phyloP scores from a whole-genome alignment of 2,329 filamentous ascomycete genomes.

The Pyricularia sp. region DNA sequence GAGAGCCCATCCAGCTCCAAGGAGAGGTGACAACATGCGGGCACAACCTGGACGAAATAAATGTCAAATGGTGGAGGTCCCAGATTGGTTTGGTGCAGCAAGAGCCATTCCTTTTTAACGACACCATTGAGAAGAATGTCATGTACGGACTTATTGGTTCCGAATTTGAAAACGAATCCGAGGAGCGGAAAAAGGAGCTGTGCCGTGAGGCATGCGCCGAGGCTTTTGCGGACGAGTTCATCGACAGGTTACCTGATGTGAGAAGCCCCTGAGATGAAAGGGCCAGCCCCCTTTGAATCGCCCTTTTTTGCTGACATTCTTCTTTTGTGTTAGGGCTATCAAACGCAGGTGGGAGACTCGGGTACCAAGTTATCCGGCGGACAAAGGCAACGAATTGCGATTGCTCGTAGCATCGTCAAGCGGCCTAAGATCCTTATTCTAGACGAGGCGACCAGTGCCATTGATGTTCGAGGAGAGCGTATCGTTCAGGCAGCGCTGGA shows the following conservation, averaged over 20 bases:
- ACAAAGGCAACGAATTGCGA: conserved; percentile 63
- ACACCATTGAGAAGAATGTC: conserved; percentile 40
- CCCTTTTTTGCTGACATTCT: background rate
- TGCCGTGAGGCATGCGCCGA: conserved; percentile 45
- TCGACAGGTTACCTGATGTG: conserved; percentile 24
- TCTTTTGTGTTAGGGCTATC: conserved; percentile 6
- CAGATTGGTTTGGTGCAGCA: conserved; percentile 31
- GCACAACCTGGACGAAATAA: conserved; percentile 66
- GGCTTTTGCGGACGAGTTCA: conserved; percentile 50
- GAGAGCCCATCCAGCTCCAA: conserved; percentile 34
- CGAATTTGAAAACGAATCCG: conserved; percentile 8
- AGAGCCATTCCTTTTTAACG: conserved; percentile 29
- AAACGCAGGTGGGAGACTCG: conserved; percentile 15
- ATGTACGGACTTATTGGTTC: conserved; percentile 32
- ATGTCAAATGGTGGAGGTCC: conserved; percentile 51
- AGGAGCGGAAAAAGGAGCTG: conserved; percentile 32
- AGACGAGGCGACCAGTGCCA: conserved; percentile 59
- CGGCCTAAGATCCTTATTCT: conserved; percentile 58
- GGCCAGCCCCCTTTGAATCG: background rate
- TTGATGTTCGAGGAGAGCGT: conserved; percentile 59
- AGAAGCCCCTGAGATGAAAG: background rate
- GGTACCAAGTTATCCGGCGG: conserved; percentile 54
- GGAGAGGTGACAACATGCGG: conserved; percentile 46
- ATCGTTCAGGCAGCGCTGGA: conserved; percentile 56
- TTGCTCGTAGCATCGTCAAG: conserved; percentile 61